Evolutionary conservation across 345 rosid genomes (phyloP).

Genomic region (Lepidium sativum): DNA sequence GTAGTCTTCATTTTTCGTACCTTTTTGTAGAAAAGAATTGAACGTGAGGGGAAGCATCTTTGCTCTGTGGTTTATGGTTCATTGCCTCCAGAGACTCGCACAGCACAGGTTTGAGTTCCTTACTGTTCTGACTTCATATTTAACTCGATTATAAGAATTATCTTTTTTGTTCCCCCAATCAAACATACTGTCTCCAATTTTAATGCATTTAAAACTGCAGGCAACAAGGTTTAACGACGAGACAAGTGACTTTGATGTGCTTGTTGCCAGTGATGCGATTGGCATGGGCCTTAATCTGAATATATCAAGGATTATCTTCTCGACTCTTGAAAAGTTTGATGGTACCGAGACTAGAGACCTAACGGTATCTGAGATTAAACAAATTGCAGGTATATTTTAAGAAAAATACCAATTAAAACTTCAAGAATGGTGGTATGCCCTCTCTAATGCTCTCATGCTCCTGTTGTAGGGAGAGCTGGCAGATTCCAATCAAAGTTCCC

Average conservation of each 20-base stretch:
- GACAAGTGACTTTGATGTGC: slow-evolving; percentile 80
- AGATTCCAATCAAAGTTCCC: slow-evolving; percentile 84
- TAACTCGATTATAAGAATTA: not conserved
- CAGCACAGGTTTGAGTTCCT: slow-evolving; percentile 64
- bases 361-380: slow-evolving; percentile 82
- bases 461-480: slow-evolving; percentile 74
- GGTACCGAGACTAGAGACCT: slow-evolving; percentile 61
- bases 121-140: slow-evolving; percentile 1
- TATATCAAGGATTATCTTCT: slow-evolving; percentile 82
- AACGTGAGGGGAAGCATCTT: slow-evolving; percentile 56
- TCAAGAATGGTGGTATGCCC: not conserved
- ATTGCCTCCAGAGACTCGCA: slow-evolving; percentile 86
- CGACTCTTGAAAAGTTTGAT: slow-evolving; percentile 67
- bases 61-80: slow-evolving; percentile 97
- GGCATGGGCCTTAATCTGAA: slow-evolving; percentile 97
- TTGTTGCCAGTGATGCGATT: slow-evolving; percentile 97
- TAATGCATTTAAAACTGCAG: slow-evolving; percentile 47
- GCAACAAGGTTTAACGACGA: slow-evolving; percentile 82
- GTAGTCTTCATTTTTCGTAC: not conserved
- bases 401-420: not conserved
- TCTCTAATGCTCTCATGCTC: slow-evolving; percentile 4
- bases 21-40: slow-evolving; percentile 48
- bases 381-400: slow-evolving; percentile 64
- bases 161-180: not conserved
- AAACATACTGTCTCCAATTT: not conserved